These are phyloP conservation scores for Zygosaccharomyces pseudorouxii DNA, from an alignment of 805 yeast genomes.

Conservation along the genomic window DNA sequence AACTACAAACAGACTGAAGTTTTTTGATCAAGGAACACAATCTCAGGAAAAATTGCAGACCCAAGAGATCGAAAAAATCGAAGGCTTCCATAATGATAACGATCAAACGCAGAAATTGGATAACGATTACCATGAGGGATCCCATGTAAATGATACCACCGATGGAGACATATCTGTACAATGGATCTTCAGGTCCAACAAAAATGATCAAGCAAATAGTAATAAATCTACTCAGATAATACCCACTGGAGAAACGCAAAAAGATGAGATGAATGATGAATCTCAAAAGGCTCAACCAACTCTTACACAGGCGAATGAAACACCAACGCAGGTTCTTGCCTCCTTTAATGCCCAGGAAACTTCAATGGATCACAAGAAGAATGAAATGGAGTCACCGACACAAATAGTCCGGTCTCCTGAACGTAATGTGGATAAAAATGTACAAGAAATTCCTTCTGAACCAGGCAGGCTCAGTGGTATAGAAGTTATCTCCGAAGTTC, in stretches of 20 bases:
- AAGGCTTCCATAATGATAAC: not conserved
- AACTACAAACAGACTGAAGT: not conserved
- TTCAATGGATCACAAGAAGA: not conserved
- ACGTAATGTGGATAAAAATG: conserved; percentile 1
- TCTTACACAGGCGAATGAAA: not conserved
- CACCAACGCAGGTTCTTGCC: conserved; percentile 13
- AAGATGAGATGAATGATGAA: not conserved
- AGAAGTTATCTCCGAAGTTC: conserved; percentile 18
- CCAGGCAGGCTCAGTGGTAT: conserved; percentile 2
- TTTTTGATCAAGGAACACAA: not conserved
- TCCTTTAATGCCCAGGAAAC: conserved; percentile 7
- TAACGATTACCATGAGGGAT: not conserved
- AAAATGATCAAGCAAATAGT: conserved; percentile 9
- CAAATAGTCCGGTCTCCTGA: conserved; percentile 17
- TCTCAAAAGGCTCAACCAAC: not conserved
- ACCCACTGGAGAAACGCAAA: conserved; percentile 14
- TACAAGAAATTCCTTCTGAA: conserved; percentile 5
- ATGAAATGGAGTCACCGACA: conserved; percentile 4
- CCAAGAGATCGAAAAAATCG: not conserved
- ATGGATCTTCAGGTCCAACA: conserved; percentile 16
- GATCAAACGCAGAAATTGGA: not conserved
- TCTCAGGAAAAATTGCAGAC: not conserved
- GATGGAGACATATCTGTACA: conserved; percentile 16
- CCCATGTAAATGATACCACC: conserved; percentile 19
- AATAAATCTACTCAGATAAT: conserved; percentile 22